Evolutionary conservation across 257 asterid species (phyloP), one percentile per base, ranked within the genome.

Genomic region (Catharanthus roseus): DNA sequence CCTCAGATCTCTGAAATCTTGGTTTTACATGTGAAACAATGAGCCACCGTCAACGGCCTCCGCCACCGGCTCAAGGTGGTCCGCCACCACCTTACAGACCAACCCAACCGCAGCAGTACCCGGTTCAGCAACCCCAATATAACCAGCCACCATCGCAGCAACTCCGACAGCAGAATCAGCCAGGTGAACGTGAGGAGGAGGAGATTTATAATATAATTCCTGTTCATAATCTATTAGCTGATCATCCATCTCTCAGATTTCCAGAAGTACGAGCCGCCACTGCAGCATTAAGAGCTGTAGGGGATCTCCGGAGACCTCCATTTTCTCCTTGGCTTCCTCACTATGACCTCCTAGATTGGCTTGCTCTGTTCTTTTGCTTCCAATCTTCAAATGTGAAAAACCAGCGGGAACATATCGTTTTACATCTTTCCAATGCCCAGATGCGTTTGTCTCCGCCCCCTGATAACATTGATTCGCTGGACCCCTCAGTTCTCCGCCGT

Each of bases 371-470:
- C 83, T 92, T 92, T 76, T 96, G 98, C 15, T 92, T 92, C 75
- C 98, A 92, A 26, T 77, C 85, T 38, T 92, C 98, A 53, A 92
- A 74, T 72, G 98, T 92, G 29, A 81, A 74, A 24, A 92, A 92
- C 77, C 98, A 92, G 85, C 77, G 97, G 79, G 98, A 92, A 77
- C 98, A 92, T 66, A 77, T 92, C 34, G 97, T 92, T 26, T 88
- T 92, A 66, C 96, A 92, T 74, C 89, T 92, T 50, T 80, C 98
- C 31, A 92, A 92, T 71, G 91, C 96, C 67, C 98, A 92, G 97
- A 92, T 92, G 98, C 98, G 98, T 58, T 86, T 92, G 13, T 55
- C 90, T 19, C 97, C 97, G 51, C 98, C 98, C 1, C 98, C 98
- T 18, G 98, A 93, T 72, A 90, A 86, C 80, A 86, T 93, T 72